Evolutionary conservation across 78 protist genomes (phyloP).

Genomic region (Emiliania huxleyi): DNA sequence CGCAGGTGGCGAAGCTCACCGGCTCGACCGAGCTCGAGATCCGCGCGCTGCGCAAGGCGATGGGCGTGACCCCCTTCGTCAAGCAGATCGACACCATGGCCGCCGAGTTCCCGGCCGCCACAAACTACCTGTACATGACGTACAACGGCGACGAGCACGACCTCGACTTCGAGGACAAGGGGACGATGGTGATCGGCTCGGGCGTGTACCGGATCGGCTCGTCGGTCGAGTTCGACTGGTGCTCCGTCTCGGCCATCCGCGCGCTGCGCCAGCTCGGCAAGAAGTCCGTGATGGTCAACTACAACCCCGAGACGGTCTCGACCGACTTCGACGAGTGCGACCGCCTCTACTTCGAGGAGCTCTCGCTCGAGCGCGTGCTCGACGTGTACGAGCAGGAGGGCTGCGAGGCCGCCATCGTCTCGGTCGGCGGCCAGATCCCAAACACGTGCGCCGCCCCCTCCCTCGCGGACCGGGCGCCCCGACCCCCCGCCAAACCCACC

Average conservation of each 20-base stretch:
- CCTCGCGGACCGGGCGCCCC: no score
- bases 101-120: constrained; percentile 94
- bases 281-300: constrained; percentile 92
- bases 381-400: constrained; percentile 76
- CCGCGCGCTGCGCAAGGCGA: constrained; percentile 33
- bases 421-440: constrained; percentile 68
- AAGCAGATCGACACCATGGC: constrained; percentile 97
- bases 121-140: constrained; percentile 93
- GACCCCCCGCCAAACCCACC: neutral
- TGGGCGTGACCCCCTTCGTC: constrained; percentile 73
- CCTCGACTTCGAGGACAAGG: constrained; percentile 27
- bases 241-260: constrained; percentile 64
- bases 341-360: constrained; percentile 72
- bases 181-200: constrained; percentile 67
- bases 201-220: constrained; percentile 95
- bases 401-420: constrained; percentile 72
- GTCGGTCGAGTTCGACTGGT: constrained; percentile 76
- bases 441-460: no score
- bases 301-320: constrained; percentile 96
- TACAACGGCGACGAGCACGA: constrained; percentile 85
- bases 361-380: constrained; percentile 87
- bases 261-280: constrained; percentile 78
- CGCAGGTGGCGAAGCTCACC: constrained; percentile 49
- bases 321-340: constrained; percentile 97
- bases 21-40: constrained; percentile 68